Evolutionary conservation across 1,139 yeast genomes (phyloP).

Genomic region (Protomyces inundatus): DNA sequence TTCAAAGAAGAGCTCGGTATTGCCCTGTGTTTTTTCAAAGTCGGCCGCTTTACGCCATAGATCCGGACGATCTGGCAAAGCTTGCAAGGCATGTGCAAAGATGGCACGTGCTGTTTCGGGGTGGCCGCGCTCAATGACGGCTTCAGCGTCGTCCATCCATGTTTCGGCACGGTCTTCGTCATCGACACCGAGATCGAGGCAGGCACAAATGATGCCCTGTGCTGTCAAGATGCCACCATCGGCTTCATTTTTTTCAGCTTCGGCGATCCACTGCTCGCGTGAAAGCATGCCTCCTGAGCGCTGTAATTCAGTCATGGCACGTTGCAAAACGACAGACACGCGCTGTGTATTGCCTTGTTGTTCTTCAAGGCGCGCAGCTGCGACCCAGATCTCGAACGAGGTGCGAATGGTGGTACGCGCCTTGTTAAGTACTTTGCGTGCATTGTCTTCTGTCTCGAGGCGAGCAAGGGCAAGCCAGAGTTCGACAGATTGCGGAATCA

Average conservation of each 20-base stretch:
- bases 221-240: slow-evolving; percentile 39
- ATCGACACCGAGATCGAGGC: slow-evolving; percentile 38
- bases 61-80: slow-evolving; percentile 47
- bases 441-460: slow-evolving; percentile 46
- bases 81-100: slow-evolving; percentile 47
- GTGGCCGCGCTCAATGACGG: slow-evolving; percentile 36
- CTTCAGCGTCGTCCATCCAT: slow-evolving; percentile 42
- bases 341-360: slow-evolving; percentile 45
- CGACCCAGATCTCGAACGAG: slow-evolving; percentile 61
- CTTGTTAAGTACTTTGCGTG: slow-evolving; percentile 51
- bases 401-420: slow-evolving; percentile 56
- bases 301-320: slow-evolving; percentile 50
- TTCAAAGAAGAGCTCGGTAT: slow-evolving; percentile 42
- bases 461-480: slow-evolving; percentile 59
- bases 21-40: slow-evolving; percentile 44
- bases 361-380: slow-evolving; percentile 70
- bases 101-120: slow-evolving; percentile 47
- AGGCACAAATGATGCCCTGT: slow-evolving; percentile 39
- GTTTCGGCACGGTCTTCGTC: slow-evolving; percentile 35
- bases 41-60: slow-evolving; percentile 55
- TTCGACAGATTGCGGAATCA: slow-evolving; percentile 56
- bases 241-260: slow-evolving; percentile 44
- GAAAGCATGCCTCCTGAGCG: slow-evolving; percentile 37
- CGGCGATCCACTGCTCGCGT: slow-evolving; percentile 47
- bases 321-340: slow-evolving; percentile 46